These are phyloP conservation scores for Cryptococcus floricola DNA, from an alignment of 1,284 basidiomycete species.

Conservation along the genomic window DNA sequence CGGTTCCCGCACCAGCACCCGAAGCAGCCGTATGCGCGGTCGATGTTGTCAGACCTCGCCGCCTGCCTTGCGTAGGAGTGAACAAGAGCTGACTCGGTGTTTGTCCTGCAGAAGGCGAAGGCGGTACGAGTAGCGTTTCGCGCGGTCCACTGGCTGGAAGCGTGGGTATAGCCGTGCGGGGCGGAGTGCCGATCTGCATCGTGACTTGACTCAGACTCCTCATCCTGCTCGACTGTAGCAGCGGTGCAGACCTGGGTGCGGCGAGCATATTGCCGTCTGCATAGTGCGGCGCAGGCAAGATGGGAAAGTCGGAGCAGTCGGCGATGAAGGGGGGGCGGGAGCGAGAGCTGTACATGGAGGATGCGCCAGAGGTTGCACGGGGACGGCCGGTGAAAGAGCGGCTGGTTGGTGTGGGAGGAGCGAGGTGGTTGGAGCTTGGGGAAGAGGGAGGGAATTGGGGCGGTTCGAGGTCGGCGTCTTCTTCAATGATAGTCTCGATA, in stretches of 20 bases:
- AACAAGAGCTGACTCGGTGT: neutral
- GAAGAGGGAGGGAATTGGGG: neutral
- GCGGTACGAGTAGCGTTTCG: neutral
- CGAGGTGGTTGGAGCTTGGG: neutral
- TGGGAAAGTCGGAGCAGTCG: constrained; percentile 29
- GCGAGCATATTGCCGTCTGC: neutral
- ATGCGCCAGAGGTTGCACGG: constrained; percentile 15
- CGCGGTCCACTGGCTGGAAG: neutral
- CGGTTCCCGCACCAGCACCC: neutral
- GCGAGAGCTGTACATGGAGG: constrained; percentile 5
- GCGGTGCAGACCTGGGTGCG: neutral
- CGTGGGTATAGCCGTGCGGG: neutral
- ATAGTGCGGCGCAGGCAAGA: constrained; percentile 1
- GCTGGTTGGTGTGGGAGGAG: neutral
- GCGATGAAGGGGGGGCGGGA: constrained; percentile 37
- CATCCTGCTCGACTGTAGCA: neutral
- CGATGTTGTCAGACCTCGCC: constrained; percentile 11
- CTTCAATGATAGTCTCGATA: constrained; percentile 12
- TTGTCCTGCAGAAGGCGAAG: neutral
- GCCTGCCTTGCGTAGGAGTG: neutral
- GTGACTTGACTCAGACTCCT: constrained; percentile 1
- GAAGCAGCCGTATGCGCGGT: neutral
- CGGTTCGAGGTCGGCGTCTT: constrained; percentile 6
- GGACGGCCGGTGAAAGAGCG: constrained; percentile 6
- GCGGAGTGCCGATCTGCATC: neutral